Base-by-base conservation (phyloP, 2,329 filamentous ascomycete species). In the Alternaria consortialis region DNA sequence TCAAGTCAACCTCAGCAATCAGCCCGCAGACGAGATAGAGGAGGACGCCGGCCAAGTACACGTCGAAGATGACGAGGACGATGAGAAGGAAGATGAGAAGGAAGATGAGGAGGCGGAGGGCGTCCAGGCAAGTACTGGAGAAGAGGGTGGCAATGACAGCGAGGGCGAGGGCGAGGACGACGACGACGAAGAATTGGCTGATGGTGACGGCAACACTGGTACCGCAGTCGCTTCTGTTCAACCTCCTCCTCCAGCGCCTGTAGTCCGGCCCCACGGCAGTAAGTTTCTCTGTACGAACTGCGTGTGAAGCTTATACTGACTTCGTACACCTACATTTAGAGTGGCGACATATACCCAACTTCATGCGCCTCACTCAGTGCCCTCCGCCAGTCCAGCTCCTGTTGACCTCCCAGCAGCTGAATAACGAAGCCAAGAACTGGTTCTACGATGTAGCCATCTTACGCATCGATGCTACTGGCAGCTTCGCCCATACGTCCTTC, bases 301-400 rank as follows among this genome's bases (percentile, higher is more conserved):
- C 37, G 20, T 11, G 8, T 39, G 37, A 39, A n/a, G 20, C 37
- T 5, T 17, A 20, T 8, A 12, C 37, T 39, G 37, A 39, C 4
- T 20, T 39, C n/a, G 37, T 39, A 20, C 7, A 39, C 37, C n/a
- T 20, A 20, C 37, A 5, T 39, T n/a, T 20, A 39, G 17, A 77
- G 44, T 79, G 75, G 75, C 74, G 71, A 29, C 69, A 77, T 50
- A 72, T 78, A 47, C 70, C 73, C 52, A 69, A 74, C 20, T 76
- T 79, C 66, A 65, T 79, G 64, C 67, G 65, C 11, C 60, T 78
- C 44, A 70, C 73, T 2, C 68, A 70, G 23, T 71, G 61, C 48
- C 77, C 77, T 6, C 75, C 75, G 23, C 72, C 74, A 2, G 34
- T 67, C 31, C 66, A 72, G 47, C 69, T 79, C 4, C 65, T 78